Conservation (phyloP, 2,329 filamentous ascomycete species). For the Penicillium sp. region DNA sequence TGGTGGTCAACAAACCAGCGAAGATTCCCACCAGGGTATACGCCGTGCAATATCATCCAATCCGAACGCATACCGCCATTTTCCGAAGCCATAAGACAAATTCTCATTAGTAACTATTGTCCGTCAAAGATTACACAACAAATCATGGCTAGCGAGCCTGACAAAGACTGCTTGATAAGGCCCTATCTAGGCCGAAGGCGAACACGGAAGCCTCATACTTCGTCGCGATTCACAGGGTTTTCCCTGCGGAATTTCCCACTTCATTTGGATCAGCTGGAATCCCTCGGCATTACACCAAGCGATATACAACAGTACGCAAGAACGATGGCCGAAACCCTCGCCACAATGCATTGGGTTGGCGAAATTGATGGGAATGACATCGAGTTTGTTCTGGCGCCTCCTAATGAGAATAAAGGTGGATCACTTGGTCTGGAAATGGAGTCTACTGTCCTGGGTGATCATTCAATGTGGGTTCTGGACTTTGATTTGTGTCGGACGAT, state of each 20-base stretch:
- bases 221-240: slow-evolving; percentile 27
- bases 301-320: slow-evolving; percentile 35
- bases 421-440: background rate
- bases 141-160: slow-evolving; percentile 30
- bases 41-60: slow-evolving; percentile 34
- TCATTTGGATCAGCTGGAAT: slow-evolving; percentile 49
- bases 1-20: slow-evolving; percentile 29
- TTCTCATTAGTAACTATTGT: slow-evolving; percentile 36
- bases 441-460: slow-evolving; percentile 27
- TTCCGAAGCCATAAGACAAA: slow-evolving; percentile 18
- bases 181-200: slow-evolving; percentile 46
- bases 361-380: slow-evolving; percentile 51
- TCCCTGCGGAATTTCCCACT: slow-evolving; percentile 50
- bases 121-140: slow-evolving; percentile 17
- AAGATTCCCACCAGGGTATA: slow-evolving; percentile 27
- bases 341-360: slow-evolving; percentile 49
- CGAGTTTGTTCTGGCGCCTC: slow-evolving; percentile 50
- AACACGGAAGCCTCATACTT: slow-evolving; percentile 1
- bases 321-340: slow-evolving; percentile 50
- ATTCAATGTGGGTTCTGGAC: slow-evolving; percentile 47
- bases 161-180: slow-evolving; percentile 49
- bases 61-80: slow-evolving; percentile 37
- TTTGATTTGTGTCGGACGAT: slow-evolving; percentile 44
- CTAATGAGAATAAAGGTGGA: background rate
- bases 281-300: slow-evolving; percentile 33